These are phyloP conservation scores for Mycocalia duriaeana DNA, from an alignment of 1,284 basidiomycete genomes.

Conservation along the genomic window DNA sequence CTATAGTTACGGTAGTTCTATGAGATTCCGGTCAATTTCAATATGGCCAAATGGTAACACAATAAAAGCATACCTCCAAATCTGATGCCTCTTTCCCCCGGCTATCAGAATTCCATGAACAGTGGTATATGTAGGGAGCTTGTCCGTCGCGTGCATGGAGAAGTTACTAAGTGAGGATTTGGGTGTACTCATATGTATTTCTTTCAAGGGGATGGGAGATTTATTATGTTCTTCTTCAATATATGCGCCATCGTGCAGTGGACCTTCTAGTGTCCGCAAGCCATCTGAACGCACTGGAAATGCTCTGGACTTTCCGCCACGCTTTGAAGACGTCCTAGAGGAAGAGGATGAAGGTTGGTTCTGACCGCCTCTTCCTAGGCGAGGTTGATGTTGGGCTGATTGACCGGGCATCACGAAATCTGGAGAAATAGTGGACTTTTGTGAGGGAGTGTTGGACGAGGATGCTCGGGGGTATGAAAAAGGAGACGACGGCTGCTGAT, in stretches of 20 bases:
- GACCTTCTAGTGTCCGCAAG: constrained; percentile 31
- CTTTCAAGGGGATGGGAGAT: constrained; percentile 24
- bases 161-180: constrained; percentile 37
- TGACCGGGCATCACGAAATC: constrained; percentile 18
- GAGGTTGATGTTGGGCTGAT: constrained; percentile 1
- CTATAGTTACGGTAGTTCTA: constrained; percentile 47
- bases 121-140: constrained; percentile 30
- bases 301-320: constrained; percentile 13
- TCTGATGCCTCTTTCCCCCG: constrained; percentile 13
- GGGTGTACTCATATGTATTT: constrained; percentile 25
- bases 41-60: neutral
- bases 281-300: constrained; percentile 8
- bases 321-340: constrained; percentile 8
- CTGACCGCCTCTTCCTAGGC: neutral
- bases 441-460: constrained; percentile 7
- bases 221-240: constrained; percentile 27
- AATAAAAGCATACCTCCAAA: constrained; percentile 32
- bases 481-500: constrained; percentile 15
- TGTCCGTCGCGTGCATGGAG: constrained; percentile 21
- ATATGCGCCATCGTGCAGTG: constrained; percentile 29
- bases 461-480: constrained; percentile 9
- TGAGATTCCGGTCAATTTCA: neutral
- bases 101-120: constrained; percentile 24
- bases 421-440: constrained; percentile 8
- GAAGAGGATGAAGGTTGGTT: neutral